A percentile compares a stretch with the other conserved stretches of the same genome.
Evolutionary conservation across 768 basidiomycete species (phyloP).

Genomic region (Hygrophoropsis aurantiaca): DNA sequence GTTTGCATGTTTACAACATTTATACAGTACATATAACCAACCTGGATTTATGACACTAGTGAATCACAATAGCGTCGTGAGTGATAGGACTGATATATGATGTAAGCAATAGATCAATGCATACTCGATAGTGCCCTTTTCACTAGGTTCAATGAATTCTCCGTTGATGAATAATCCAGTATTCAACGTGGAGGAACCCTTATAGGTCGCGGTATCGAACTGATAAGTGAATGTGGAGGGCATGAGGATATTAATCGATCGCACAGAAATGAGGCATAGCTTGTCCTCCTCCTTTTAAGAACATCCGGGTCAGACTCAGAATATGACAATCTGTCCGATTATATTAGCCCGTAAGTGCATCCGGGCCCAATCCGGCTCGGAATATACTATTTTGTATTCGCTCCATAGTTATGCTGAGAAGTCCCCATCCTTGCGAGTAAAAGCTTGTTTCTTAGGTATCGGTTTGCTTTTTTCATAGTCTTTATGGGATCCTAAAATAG

Average conservation of each 20-base stretch:
- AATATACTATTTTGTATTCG: too few relatives aligned
- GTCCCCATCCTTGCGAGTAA: too few relatives aligned
- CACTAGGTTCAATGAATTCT: slow-evolving; percentile 16
- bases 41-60: slow-evolving; percentile 16
- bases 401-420: too few relatives aligned
- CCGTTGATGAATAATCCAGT: slow-evolving; percentile 46
- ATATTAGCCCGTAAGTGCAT: too few relatives aligned
- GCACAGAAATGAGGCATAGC: background rate
- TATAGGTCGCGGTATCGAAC: slow-evolving; percentile 24
- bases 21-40: background rate
- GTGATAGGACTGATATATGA: background rate
- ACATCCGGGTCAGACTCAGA: too few relatives aligned
- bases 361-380: too few relatives aligned
- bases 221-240: slow-evolving; percentile 19
- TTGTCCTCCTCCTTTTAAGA: too few relatives aligned
- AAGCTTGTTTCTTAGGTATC: too few relatives aligned
- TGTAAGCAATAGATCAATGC: background rate
- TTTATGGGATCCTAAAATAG: too few relatives aligned
- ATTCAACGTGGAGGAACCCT: slow-evolving; percentile 21
- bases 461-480: too few relatives aligned
- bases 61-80: background rate
- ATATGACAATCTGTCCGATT: too few relatives aligned
- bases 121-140: slow-evolving; percentile 6
- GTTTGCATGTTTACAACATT: too few relatives aligned
- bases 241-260: slow-evolving; percentile 1